These are phyloP conservation scores for Fomitopsis pulvina DNA, from an alignment of 768 basidiomycete species.

Conservation along the genomic window DNA sequence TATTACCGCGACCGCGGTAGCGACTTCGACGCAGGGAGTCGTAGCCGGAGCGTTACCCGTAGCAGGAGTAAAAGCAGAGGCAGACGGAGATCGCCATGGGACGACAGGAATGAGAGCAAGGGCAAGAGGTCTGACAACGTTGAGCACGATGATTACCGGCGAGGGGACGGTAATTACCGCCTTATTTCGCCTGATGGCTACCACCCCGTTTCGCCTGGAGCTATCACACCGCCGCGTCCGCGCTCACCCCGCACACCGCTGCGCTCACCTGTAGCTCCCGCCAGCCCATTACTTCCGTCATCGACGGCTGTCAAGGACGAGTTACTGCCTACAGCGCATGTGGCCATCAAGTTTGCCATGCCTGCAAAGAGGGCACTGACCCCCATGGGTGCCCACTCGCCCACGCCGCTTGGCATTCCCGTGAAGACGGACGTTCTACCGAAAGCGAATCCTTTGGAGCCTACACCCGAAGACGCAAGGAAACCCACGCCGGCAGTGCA, in stretches of 20 bases:
- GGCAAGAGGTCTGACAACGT: conserved; percentile 7
- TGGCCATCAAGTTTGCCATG: conserved; percentile 33
- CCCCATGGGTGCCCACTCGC: conserved; percentile 41
- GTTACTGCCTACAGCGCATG: conserved; percentile 30
- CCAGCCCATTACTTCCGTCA: too few relatives aligned
- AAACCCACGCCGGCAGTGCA: neutral
- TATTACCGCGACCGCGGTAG: conserved; percentile 12
- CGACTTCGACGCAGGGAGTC: neutral
- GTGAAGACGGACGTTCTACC: conserved; percentile 5
- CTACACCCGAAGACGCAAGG: conserved; percentile 3
- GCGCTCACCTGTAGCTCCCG: conserved; percentile 10
- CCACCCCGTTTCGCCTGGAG: conserved; percentile 2
- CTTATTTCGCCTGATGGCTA: conserved; percentile 15
- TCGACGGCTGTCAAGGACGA: conserved; percentile 19
- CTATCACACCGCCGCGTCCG: conserved; percentile 8
- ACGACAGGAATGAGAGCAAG: neutral
- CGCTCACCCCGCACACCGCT: conserved; percentile 15
- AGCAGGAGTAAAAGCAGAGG: neutral
- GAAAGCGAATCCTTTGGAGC: conserved; percentile 2
- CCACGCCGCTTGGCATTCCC: conserved; percentile 12
- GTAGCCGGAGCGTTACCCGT: neutral
- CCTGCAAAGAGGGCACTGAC: conserved; percentile 39
- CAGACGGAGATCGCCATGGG: neutral
- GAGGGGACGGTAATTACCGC: conserved; percentile 11
- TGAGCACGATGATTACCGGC: conserved; percentile 1